phyloP scores from a whole-genome alignment of 805 yeast species.

The Candida berthetii region DNA sequence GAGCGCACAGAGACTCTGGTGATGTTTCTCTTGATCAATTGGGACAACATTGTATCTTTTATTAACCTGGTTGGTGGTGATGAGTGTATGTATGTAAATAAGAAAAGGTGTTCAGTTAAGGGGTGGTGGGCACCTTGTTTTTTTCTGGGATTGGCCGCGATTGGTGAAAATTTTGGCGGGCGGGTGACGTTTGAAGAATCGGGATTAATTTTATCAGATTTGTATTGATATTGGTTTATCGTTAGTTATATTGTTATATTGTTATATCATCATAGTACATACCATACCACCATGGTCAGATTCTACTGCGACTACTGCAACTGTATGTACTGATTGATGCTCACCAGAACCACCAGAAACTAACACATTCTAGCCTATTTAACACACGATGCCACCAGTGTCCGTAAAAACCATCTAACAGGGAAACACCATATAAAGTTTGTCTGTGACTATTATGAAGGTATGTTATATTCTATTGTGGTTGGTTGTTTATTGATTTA shows the following conservation, averaged over 20 bases:
- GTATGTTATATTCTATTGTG: too few relatives aligned
- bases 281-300: conserved; percentile 45
- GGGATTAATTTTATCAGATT: too few relatives aligned
- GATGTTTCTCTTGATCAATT: conserved; percentile 13
- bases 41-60: conserved; percentile 14
- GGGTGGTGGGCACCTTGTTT: neutral
- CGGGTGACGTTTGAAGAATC: too few relatives aligned
- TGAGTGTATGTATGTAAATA: too few relatives aligned
- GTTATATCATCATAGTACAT: too few relatives aligned
- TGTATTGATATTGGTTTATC: too few relatives aligned
- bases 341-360: too few relatives aligned
- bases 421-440: conserved; percentile 73
- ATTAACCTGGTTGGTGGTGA: too few relatives aligned
- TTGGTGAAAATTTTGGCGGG: neutral
- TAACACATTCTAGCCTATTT: conserved; percentile 52
- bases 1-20: conserved; percentile 25
- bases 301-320: conserved; percentile 84
- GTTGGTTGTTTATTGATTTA: too few relatives aligned
- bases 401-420: conserved; percentile 68
- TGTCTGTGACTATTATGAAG: conserved; percentile 71
- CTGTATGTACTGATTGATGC: conserved; percentile 23
- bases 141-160: neutral
- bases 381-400: conserved; percentile 87
- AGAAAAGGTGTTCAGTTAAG: neutral
- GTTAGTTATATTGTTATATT: too few relatives aligned